Conservation (phyloP, 2,329 filamentous ascomycete species). For the Microascus cirrosus region DNA sequence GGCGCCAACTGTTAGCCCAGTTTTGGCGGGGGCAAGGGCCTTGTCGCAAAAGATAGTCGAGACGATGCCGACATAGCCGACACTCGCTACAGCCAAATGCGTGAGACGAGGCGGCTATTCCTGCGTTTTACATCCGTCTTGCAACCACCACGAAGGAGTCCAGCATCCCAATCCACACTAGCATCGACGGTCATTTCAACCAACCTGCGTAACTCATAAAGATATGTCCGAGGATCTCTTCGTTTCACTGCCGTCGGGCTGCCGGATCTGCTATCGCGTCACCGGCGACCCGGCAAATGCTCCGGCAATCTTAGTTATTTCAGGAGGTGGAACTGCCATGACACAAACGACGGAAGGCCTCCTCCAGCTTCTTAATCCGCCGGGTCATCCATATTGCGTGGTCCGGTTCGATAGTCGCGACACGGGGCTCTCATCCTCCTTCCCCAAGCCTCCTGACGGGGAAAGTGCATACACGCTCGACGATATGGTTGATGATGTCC, state of each 20-base stretch:
- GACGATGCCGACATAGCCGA: too few species aligned
- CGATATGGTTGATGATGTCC: constrained; percentile 16
- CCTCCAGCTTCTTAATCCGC: constrained; percentile 9
- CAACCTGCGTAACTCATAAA: too few species aligned
- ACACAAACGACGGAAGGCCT: constrained; percentile 13
- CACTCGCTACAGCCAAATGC: too few species aligned
- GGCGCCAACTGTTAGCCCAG: too few species aligned
- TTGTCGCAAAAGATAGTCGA: too few species aligned
- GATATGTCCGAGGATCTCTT: constrained; percentile 13
- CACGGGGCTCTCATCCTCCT: constrained; percentile 3
- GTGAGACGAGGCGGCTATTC: too few species aligned
- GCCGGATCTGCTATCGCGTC: constrained; percentile 18
- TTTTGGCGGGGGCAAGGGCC: too few species aligned
- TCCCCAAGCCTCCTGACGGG: constrained; percentile 9
- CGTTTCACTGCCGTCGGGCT: constrained; percentile 12
- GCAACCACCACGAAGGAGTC: too few species aligned
- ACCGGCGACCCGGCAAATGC: constrained; percentile 12
- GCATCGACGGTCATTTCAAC: too few species aligned
- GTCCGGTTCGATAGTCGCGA: too few species aligned
- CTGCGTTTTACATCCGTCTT: too few species aligned
- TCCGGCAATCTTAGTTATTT: constrained; percentile 9
- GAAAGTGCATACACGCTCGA: constrained; percentile 11
- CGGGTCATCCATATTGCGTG: background rate
- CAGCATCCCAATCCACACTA: too few species aligned
- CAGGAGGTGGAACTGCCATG: constrained; percentile 11